Percentiles rank a stretch among this genome's conserved stretches.
phyloP scores from a whole-genome alignment of 176 grass and related monocot species.

The Avena eriantha region DNA sequence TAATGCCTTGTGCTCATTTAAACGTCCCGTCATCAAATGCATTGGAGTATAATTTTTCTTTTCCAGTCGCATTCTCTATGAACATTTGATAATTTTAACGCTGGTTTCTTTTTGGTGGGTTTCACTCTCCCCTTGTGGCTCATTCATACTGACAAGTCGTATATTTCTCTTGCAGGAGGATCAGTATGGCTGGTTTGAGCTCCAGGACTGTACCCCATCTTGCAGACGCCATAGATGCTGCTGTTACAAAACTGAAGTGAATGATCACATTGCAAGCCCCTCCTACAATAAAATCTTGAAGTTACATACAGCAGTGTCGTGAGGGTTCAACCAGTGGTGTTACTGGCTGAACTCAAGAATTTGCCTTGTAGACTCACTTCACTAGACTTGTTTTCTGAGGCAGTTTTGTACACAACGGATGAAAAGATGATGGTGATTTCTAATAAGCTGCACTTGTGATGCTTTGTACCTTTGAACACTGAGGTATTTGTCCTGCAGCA shows the following conservation, averaged over 20 bases:
- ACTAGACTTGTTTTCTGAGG: constrained; percentile 9
- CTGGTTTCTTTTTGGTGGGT: background rate
- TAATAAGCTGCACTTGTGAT: constrained; percentile 12
- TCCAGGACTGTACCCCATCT: constrained; percentile 66
- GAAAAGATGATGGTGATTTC: constrained; percentile 1
- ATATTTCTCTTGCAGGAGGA: constrained; percentile 75
- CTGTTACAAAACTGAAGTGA: constrained; percentile 73
- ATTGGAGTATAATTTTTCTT: background rate
- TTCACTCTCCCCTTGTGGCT: background rate
- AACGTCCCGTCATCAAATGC: background rate
- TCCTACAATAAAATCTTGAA: constrained; percentile 46
- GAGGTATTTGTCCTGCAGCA: background rate
- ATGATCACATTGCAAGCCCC: background rate
- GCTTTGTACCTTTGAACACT: background rate
- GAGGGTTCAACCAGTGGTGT: constrained; percentile 38
- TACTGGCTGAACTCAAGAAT: constrained; percentile 26
- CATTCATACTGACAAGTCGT: background rate
- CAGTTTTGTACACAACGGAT: constrained; percentile 37
- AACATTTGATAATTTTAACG: background rate
- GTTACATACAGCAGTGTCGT: background rate
- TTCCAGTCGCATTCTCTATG: background rate
- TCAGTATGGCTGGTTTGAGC: constrained; percentile 97
- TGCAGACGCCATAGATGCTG: constrained; percentile 89
- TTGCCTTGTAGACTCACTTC: constrained; percentile 25
- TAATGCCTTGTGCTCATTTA: constrained; percentile 43